A percentile compares a stretch with the other conserved stretches of the same genome.
These are phyloP conservation scores for Eimeria necatrix DNA, from an alignment of 169 alveolate species.

Conservation along the genomic window DNA sequence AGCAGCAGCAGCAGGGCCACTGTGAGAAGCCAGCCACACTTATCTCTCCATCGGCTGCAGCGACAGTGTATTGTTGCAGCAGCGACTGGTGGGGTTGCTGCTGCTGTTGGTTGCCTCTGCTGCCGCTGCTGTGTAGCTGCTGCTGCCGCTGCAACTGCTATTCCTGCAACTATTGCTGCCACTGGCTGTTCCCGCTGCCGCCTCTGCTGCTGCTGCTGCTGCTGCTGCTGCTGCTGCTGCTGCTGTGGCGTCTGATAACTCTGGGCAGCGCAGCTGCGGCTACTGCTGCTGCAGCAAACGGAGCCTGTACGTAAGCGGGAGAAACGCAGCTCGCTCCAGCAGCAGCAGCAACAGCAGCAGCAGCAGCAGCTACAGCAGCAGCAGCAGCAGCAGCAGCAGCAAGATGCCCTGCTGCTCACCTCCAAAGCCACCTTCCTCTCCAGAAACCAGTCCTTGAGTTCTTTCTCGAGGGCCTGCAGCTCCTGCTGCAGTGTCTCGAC, in stretches of 20 bases:
- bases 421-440: slow-evolving; percentile 18
- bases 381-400: background rate
- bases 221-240: no score
- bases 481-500: background rate
- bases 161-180: no score
- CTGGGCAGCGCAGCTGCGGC: background rate
- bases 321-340: background rate
- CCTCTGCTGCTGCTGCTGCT: no score
- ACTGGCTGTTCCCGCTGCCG: no score
- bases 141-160: no score
- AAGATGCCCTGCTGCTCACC: background rate
- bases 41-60: background rate
- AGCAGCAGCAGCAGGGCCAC: slow-evolving; percentile 12
- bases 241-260: no score
- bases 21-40: background rate
- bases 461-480: slow-evolving; percentile 59
- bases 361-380: background rate
- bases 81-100: background rate
- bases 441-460: slow-evolving; percentile 77
- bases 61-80: background rate
- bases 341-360: background rate
- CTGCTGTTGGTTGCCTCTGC: background rate
- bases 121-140: no score
- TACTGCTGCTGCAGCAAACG: background rate
- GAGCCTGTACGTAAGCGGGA: background rate